Base-by-base conservation (phyloP, 2,329 filamentous ascomycete species). In the Colletotrichum camelliae region DNA sequence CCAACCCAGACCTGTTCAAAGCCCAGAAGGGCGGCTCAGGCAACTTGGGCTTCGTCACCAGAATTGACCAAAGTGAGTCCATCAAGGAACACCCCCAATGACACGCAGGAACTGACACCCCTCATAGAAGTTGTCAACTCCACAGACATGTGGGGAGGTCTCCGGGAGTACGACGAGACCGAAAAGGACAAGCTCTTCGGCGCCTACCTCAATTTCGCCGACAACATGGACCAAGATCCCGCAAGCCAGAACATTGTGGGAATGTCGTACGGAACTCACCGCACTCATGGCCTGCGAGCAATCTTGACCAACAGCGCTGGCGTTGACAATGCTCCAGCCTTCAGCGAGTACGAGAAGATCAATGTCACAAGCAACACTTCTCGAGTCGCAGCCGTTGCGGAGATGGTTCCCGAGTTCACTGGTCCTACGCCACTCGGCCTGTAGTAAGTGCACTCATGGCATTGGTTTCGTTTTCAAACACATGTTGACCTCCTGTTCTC, bases 11-110 rank as follows among this genome's bases (percentile, higher is more conserved):
- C 52, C 82, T 89, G 1, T 89, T 82, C 80, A 84, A 83, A 70
- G 87, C 87, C 1, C 81, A 89, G 2, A 86, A 87, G 70, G 88
- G 88, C 8, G 88, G 88, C n/a, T 83, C 84, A 5, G 85, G 83
- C 58, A 89, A 89, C 79, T 84, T 88, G 60, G 87, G 86, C n/a
- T 81, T 85, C 68, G 80, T 84, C 21, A 83, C 85, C 16, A 77
- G 79, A 13, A 67, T 81, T 8, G 81, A 83, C 58, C 72, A 66
- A 16, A 43, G 72, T 67, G 21, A 67, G 72, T 71, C 2, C 10
- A 21, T 24, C 7, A 1, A 9, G 55, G 18, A 24, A 2, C 24
- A 13, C 0, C 0, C 1, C 27, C 2, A 2, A 7, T 18, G 15
- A 24, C 16, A 24, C 2, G 55, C 55, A 58, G 9, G 16, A 1